Evolutionary conservation across 768 basidiomycete species (phyloP).

Genomic region (Glaciozyma antarctica): DNA sequence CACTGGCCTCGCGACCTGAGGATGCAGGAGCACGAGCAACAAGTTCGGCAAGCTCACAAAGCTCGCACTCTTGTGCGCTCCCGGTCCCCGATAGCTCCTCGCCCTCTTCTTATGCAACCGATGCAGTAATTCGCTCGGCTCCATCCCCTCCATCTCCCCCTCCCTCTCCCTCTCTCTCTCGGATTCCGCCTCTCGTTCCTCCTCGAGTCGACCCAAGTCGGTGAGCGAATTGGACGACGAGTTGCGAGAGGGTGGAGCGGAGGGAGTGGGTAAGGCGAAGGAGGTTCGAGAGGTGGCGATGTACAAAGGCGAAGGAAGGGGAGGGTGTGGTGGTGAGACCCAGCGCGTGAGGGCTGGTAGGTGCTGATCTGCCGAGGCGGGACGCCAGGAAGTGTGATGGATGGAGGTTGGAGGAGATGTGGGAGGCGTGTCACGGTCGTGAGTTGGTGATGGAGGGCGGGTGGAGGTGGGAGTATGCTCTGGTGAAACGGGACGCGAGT

Average conservation of each 20-base stretch:
- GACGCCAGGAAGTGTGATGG: conserved; percentile 5
- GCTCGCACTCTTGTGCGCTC: conserved; percentile 3
- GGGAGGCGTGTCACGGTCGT: background rate
- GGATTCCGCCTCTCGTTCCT: background rate
- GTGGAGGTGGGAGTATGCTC: conserved; percentile 7
- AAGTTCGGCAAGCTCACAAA: conserved; percentile 17
- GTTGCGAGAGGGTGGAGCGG: background rate
- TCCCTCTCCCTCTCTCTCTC: background rate
- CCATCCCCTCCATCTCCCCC: background rate
- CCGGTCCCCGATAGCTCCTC: background rate
- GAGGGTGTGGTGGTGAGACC: background rate
- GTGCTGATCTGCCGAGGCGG: background rate
- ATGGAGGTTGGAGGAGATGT: conserved; percentile 1
- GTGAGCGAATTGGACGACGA: conserved; percentile 7
- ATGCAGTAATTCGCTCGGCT: background rate
- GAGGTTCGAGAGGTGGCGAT: background rate
- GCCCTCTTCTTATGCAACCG: conserved; percentile 1
- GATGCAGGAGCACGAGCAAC: conserved; percentile 30
- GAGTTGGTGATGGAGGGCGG: conserved; percentile 7
- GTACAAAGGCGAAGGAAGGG: background rate
- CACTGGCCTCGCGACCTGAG: conserved; percentile 18
- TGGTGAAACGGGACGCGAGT: conserved; percentile 14
- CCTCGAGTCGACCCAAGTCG: conserved; percentile 1
- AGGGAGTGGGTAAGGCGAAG: background rate
- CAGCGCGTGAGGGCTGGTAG: background rate